Evolutionary conservation across 768 basidiomycete species (phyloP), one percentile per base, ranked within the genome.

Genomic region (Panaeolus cyanescens): DNA sequence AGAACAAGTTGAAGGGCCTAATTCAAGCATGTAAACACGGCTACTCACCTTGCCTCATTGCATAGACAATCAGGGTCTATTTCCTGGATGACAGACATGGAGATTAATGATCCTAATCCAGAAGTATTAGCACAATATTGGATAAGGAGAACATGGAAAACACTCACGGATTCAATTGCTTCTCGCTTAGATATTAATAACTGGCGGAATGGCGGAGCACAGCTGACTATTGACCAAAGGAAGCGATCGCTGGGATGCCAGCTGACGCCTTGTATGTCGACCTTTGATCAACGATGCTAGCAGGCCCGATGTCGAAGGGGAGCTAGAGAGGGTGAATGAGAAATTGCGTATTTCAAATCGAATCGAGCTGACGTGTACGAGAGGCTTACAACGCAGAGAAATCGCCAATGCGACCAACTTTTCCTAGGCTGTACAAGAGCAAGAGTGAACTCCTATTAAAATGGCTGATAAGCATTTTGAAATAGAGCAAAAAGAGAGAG

Each of bases 301-400:
- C 22, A 28, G 22, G 45, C 17, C 25, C 5, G 7, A 42, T 28
- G 45, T 25, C 12, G 25, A 13, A 25, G 45, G 45, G 45, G 45
- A 50, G 45, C 45, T 50, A 50, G 45, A 50, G 45, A 50, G 45
- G 45, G 25, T 25, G 45, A 50, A 50, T 50, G 45, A 50, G 25
- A 5, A 13, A 50, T 25, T 50, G 12, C 25, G 30, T 50, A 50
- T 30, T 50, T 28, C 25, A 50, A 50, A 28, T 15, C 22, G 12
- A 50, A 50, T 13, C 45, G 45, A 50, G 45, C 45, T 50, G 45
- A 50, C 45, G 45, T 50, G 45, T 50, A 28, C 25, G 25, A 10
- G 17, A 15, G 6, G 12, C 22, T 50, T 50, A 50, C 22, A 50
- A 28, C 13, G 25, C 8, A 30, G 30, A 28, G 6, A 12, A 25